Percentiles rank a stretch among this genome's conserved stretches.
phyloP scores from a whole-genome alignment of 768 basidiomycete species.

The Tricholomella constricta region DNA sequence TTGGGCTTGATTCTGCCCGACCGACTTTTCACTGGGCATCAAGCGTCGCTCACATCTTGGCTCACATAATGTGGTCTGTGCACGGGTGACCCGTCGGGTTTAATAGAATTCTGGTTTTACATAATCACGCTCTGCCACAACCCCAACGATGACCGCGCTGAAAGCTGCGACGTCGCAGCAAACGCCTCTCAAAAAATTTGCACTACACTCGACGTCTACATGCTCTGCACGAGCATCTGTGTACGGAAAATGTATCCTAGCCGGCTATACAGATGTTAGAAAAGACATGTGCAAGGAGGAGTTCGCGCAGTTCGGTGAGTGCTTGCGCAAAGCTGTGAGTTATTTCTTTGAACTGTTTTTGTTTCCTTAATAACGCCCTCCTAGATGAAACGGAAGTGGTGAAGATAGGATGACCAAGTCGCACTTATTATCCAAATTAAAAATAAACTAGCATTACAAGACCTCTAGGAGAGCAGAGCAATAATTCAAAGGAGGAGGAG shows the following conservation, averaged over 20 bases:
- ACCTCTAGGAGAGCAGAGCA: neutral
- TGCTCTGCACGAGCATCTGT: constrained; percentile 70
- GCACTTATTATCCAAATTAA: neutral
- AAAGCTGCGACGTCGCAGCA: constrained; percentile 30
- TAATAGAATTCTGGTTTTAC: no score
- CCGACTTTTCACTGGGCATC: no score
- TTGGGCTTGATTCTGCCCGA: no score
- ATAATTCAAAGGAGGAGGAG: constrained; percentile 13
- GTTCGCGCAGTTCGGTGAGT: constrained; percentile 81
- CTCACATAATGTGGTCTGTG: no score
- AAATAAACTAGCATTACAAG: constrained; percentile 5
- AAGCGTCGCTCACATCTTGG: no score
- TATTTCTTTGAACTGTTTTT: neutral
- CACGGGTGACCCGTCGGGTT: no score
- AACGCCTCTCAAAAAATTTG: constrained; percentile 62
- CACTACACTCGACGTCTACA: constrained; percentile 70
- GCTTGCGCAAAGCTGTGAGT: constrained; percentile 76
- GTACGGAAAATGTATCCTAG: constrained; percentile 89
- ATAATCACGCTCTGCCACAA: no score
- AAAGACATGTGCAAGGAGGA: constrained; percentile 85
- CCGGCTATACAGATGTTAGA: constrained; percentile 79
- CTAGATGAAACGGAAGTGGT: constrained; percentile 39
- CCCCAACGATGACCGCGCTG: constrained; percentile 26
- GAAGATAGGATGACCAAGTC: constrained; percentile 5
- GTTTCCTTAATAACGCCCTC: neutral